Percentiles rank a stretch among this genome's conserved stretches.
These are phyloP conservation scores for Starmerella geochares DNA, from an alignment of 805 yeast genomes.

Conservation along the genomic window DNA sequence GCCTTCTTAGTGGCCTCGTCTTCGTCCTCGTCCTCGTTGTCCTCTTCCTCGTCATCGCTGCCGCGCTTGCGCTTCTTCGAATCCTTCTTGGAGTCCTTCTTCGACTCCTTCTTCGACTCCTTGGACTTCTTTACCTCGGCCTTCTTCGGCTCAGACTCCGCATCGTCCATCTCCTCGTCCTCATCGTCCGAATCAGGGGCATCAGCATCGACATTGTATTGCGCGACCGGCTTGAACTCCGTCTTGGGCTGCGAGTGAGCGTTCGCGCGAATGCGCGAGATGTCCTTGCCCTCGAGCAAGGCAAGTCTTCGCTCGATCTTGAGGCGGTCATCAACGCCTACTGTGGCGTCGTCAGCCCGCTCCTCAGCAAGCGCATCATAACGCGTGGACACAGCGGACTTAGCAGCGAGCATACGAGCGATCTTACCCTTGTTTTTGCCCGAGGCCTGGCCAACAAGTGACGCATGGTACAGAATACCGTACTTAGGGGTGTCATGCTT, in stretches of 20 bases:
- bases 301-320: conserved; percentile 92
- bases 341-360: conserved; percentile 87
- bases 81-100: conserved; percentile 18
- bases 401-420: conserved; percentile 97
- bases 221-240: conserved; percentile 71
- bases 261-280: conserved; percentile 68
- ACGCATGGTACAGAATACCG: conserved; percentile 93
- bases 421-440: conserved; percentile 98
- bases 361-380: conserved; percentile 96
- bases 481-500: conserved; percentile 98
- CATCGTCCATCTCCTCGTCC: conserved; percentile 27
- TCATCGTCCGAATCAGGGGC: conserved; percentile 47
- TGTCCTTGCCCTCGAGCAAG: conserved; percentile 90
- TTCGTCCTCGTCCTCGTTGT: conserved; percentile 21
- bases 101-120: conserved; percentile 18
- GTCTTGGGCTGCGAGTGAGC: conserved; percentile 72
- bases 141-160: conserved; percentile 21
- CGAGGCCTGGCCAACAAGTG: conserved; percentile 93
- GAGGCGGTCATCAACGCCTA: conserved; percentile 82
- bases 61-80: conserved; percentile 6
- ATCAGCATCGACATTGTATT: conserved; percentile 94
- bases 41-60: conserved; percentile 12
- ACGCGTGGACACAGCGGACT: conserved; percentile 93
- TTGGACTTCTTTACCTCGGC: conserved; percentile 20
- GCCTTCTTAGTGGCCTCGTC: conserved; percentile 21